Percentiles rank a stretch among this genome's conserved stretches.
These are phyloP conservation scores for Zostera marina DNA, from an alignment of 116 monocot genomes.

Conservation along the genomic window DNA sequence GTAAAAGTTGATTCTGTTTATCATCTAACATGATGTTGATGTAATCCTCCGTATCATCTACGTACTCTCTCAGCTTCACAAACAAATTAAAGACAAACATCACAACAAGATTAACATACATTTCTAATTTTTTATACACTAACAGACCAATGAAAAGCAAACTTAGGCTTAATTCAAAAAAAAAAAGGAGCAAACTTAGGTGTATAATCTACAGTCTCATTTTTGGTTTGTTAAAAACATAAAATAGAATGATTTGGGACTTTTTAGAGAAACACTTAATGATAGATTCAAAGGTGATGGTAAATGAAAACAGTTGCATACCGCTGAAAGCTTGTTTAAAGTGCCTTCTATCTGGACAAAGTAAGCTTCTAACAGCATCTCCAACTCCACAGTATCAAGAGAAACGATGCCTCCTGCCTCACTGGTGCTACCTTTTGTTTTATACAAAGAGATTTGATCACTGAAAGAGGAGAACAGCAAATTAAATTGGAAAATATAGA, in stretches of 20 bases:
- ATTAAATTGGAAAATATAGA: neutral
- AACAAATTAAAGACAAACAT: neutral
- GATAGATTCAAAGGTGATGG: neutral
- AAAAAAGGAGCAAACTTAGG: no score
- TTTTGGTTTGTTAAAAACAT: no score
- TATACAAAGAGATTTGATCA: conserved; percentile 16
- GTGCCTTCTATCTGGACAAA: conserved; percentile 27
- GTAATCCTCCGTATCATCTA: conserved; percentile 78
- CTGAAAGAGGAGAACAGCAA: conserved; percentile 4
- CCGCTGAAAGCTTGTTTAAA: conserved; percentile 27
- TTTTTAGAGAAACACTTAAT: no score
- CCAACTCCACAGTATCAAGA: conserved; percentile 22
- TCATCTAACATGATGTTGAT: conserved; percentile 83
- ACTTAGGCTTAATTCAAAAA: no score
- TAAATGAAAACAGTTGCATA: conserved; percentile 4
- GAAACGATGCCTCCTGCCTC: conserved; percentile 13
- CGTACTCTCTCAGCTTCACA: conserved; percentile 60
- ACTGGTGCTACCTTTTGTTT: conserved; percentile 17
- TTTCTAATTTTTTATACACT: no score
- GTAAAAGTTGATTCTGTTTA: conserved; percentile 67
- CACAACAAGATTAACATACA: neutral
- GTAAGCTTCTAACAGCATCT: conserved; percentile 41
- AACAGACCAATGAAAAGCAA: no score
- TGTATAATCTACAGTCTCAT: no score
- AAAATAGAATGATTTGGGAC: no score